A percentile compares a stretch with the other conserved stretches of the same genome.
Evolutionary conservation across 2,329 filamentous ascomycete species (phyloP).

Genomic region (Xylariomycetidae sp.): DNA sequence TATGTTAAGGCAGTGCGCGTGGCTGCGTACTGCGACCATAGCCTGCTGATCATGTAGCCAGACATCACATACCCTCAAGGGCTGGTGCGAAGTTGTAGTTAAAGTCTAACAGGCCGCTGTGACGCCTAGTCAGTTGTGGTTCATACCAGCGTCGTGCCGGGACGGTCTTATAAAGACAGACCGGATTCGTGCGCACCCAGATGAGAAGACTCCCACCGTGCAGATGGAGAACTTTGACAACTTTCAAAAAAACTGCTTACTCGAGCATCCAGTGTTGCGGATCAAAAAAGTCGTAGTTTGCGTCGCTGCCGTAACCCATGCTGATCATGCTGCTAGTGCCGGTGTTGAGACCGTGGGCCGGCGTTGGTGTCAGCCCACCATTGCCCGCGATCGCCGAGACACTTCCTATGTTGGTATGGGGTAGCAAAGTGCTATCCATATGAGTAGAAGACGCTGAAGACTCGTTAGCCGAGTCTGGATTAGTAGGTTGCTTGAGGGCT

Average conservation of each 20-base stretch:
- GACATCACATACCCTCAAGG: slow-evolving; percentile 52
- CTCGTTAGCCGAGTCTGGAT: slow-evolving; percentile 73
- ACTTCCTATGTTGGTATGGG: slow-evolving; percentile 40
- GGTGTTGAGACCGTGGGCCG: slow-evolving; percentile 39
- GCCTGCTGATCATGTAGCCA: no score
- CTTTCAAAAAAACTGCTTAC: no score
- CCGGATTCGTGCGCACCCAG: no score
- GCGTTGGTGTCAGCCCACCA: slow-evolving; percentile 48
- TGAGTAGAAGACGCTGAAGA: slow-evolving; percentile 65
- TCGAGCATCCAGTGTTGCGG: slow-evolving; percentile 93
- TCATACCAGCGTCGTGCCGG: no score
- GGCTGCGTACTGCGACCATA: no score
- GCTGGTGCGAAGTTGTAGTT: slow-evolving; percentile 59
- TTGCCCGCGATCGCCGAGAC: slow-evolving; percentile 42
- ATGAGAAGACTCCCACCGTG: no score
- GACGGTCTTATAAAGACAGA: no score
- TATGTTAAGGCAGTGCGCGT: no score
- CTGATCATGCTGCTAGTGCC: slow-evolving; percentile 44
- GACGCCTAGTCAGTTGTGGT: no score
- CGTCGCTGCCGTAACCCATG: slow-evolving; percentile 55
- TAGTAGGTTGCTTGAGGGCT: slow-evolving; percentile 81
- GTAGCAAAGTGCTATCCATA: slow-evolving; percentile 56
- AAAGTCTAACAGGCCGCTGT: slow-evolving; percentile 74
- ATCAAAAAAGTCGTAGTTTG: slow-evolving; percentile 84
- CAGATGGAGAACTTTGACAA: no score